These are phyloP conservation scores for Solanum pinnatisectum DNA, from an alignment of 257 asterid genomes.

Conservation along the genomic window DNA sequence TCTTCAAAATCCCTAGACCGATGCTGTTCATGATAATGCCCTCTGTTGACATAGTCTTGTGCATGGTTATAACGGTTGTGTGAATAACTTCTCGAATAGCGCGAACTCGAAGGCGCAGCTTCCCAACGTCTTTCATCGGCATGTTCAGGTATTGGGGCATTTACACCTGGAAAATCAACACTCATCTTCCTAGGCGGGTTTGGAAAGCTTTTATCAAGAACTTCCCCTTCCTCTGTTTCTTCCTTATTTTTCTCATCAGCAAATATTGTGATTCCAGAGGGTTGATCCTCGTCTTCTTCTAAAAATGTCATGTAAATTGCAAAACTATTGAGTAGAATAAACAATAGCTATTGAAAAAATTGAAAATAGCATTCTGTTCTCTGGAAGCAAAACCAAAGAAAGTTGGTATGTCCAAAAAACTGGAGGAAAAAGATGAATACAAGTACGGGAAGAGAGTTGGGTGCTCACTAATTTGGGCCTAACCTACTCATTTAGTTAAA, in stretches of 20 bases:
- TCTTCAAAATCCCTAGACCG: constrained; percentile 31
- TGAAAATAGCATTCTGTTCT: background rate
- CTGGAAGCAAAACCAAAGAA: background rate
- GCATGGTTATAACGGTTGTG: constrained; percentile 29
- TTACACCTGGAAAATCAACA: constrained; percentile 81
- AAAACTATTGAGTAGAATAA: background rate
- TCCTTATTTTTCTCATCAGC: constrained; percentile 46
- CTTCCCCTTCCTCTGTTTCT: constrained; percentile 68
- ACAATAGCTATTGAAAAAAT: background rate
- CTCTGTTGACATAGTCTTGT: constrained; percentile 33
- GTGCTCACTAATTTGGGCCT: background rate
- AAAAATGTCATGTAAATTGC: constrained; percentile 4
- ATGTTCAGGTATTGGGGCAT: constrained; percentile 82
- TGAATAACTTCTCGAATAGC: constrained; percentile 25
- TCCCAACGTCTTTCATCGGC: constrained; percentile 77
- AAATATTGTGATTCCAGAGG: constrained; percentile 92
- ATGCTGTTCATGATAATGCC: constrained; percentile 20
- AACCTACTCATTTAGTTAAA: background rate
- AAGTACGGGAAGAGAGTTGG: background rate
- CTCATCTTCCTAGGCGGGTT: constrained; percentile 48
- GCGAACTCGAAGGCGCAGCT: constrained; percentile 21
- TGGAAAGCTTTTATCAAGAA: constrained; percentile 26
- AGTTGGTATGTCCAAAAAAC: background rate
- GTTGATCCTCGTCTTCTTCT: constrained; percentile 60
- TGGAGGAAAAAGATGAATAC: background rate